These are phyloP conservation scores for Rhodotorula toruloides DNA, from an alignment of 768 basidiomycete genomes.

Conservation along the genomic window DNA sequence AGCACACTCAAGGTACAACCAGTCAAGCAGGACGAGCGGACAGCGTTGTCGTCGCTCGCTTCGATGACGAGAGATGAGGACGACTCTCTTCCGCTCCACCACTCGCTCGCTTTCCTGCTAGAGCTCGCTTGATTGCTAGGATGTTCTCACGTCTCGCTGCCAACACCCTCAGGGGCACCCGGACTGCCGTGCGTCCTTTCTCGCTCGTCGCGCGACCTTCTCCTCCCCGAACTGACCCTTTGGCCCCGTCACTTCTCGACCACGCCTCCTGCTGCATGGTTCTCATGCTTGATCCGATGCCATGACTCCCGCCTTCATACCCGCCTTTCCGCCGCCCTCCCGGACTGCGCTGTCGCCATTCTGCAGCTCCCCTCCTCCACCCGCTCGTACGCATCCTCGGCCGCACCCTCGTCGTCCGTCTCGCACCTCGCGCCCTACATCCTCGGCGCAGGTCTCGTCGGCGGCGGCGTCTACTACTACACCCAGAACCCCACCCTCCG, in stretches of 20 bases:
- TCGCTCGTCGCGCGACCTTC: not conserved
- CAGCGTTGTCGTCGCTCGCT: too few species aligned
- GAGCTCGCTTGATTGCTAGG: too few species aligned
- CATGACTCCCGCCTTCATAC: too few species aligned
- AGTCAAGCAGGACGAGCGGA: too few species aligned
- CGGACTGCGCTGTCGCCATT: not conserved
- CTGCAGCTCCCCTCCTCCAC: not conserved
- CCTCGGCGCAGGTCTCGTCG: constrained; percentile 34
- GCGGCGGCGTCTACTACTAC: constrained; percentile 31
- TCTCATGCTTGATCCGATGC: too few species aligned
- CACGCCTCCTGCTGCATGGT: not conserved
- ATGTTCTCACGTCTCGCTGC: constrained; percentile 20
- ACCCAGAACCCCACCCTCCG: constrained; percentile 7
- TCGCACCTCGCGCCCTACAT: constrained; percentile 34
- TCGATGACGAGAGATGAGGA: not conserved
- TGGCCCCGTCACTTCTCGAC: not conserved
- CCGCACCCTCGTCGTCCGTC: constrained; percentile 2
- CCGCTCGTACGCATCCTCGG: constrained; percentile 29
- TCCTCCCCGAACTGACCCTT: too few species aligned
- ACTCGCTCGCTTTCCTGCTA: not conserved
- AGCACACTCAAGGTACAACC: too few species aligned
- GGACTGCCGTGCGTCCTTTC: constrained; percentile 8
- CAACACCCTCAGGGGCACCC: not conserved
- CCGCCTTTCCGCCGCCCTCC: too few species aligned
- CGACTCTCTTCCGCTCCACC: not conserved